phyloP scores from a whole-genome alignment of 192 early-diverging fungal genomes.

The Phycomyces nitens region DNA sequence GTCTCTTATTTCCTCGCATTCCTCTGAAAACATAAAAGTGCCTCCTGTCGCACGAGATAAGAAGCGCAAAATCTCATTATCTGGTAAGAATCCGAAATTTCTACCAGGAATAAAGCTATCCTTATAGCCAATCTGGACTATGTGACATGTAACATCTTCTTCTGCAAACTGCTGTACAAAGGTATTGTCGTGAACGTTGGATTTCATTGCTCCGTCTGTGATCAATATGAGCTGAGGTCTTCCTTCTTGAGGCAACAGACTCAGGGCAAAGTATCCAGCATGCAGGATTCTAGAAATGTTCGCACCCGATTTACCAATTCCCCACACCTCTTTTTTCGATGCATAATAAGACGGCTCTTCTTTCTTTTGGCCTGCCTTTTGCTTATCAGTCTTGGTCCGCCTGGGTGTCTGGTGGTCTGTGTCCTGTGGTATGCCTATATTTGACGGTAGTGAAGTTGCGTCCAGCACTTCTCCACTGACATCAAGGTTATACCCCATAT shows the following conservation, averaged over 20 bases:
- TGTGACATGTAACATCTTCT: slow-evolving; percentile 61
- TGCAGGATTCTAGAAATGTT: slow-evolving; percentile 52
- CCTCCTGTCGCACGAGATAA: slow-evolving; percentile 67
- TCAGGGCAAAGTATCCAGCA: slow-evolving; percentile 51
- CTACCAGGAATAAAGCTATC: slow-evolving; percentile 58
- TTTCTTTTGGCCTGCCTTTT: background rate
- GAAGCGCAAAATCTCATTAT: slow-evolving; percentile 68
- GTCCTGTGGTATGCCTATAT: background rate
- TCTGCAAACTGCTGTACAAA: slow-evolving; percentile 59
- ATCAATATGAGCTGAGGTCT: slow-evolving; percentile 54
- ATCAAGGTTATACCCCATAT: slow-evolving; percentile 40
- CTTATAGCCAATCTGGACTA: slow-evolving; percentile 69
- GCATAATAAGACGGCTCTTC: slow-evolving; percentile 4
- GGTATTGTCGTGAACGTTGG: slow-evolving; percentile 55
- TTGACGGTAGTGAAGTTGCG: background rate
- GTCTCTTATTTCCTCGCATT: slow-evolving; percentile 46
- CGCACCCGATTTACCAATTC: slow-evolving; percentile 48
- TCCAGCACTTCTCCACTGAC: slow-evolving; percentile 16
- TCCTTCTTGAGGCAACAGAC: slow-evolving; percentile 43
- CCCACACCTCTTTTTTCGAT: slow-evolving; percentile 48
- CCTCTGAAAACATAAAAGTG: slow-evolving; percentile 64
- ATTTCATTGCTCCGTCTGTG: slow-evolving; percentile 73
- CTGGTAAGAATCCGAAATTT: slow-evolving; percentile 73
- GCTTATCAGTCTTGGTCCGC: background rate
- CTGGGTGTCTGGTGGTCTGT: background rate